Evolutionary conservation across 2,329 filamentous ascomycete genomes (phyloP).

Genomic region (Chaetomiaceae sp.): DNA sequence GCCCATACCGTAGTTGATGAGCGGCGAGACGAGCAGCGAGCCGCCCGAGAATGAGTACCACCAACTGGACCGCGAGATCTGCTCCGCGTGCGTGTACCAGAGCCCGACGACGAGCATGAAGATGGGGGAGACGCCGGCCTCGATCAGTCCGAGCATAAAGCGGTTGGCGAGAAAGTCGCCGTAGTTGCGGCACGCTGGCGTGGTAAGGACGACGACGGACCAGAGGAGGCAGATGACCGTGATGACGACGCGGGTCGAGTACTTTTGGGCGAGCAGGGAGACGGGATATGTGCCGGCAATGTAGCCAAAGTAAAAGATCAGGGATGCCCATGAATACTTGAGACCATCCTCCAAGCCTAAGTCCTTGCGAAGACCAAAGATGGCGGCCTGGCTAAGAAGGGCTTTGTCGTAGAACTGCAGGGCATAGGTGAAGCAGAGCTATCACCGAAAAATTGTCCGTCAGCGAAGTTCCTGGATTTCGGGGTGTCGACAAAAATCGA

Average conservation of each 20-base stretch:
- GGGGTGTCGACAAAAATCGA: background rate
- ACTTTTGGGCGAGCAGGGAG: slow-evolving; percentile 39
- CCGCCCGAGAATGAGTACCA: slow-evolving; percentile 44
- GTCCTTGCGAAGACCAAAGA: slow-evolving; percentile 41
- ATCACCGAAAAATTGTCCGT: background rate
- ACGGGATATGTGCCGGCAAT: slow-evolving; percentile 32
- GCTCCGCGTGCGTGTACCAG: slow-evolving; percentile 41
- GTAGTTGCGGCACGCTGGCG: slow-evolving; percentile 36
- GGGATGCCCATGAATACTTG: slow-evolving; percentile 41
- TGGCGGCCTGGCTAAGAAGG: slow-evolving; percentile 48
- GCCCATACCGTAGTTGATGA: slow-evolving; percentile 47
- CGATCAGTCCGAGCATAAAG: slow-evolving; percentile 54
- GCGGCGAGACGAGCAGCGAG: slow-evolving; percentile 41
- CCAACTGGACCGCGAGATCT: slow-evolving; percentile 37
- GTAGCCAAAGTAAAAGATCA: slow-evolving; percentile 48
- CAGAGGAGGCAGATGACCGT: slow-evolving; percentile 35
- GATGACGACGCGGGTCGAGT: slow-evolving; percentile 43
- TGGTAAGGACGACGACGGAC: slow-evolving; percentile 37
- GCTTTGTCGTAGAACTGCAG: slow-evolving; percentile 50
- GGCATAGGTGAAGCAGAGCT: slow-evolving; percentile 41
- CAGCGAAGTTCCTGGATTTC: background rate
- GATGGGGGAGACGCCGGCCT: slow-evolving; percentile 49
- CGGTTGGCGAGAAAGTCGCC: slow-evolving; percentile 25
- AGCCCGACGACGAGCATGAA: slow-evolving; percentile 51
- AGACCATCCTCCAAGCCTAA: slow-evolving; percentile 38